These are phyloP conservation scores for Lactarius psammicola DNA, from an alignment of 768 basidiomycete genomes.

Conservation along the genomic window DNA sequence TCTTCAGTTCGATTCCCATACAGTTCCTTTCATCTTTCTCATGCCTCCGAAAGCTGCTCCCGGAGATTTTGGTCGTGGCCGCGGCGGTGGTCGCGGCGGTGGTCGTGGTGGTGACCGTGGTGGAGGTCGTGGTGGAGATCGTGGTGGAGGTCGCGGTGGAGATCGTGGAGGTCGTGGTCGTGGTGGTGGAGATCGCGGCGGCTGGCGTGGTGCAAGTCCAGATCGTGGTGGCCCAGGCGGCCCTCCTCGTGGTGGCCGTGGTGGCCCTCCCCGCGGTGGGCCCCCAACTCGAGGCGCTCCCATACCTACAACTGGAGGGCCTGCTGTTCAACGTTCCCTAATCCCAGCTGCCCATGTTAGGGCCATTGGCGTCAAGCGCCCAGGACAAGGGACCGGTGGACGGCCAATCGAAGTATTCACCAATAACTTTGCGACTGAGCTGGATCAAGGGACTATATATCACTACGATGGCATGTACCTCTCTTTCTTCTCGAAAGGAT, in stretches of 20 bases:
- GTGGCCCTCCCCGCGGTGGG: slow-evolving; percentile 32
- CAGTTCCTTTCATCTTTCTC: background rate
- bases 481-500: slow-evolving; percentile 1
- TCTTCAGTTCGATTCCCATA: background rate
- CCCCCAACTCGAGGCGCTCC: slow-evolving; percentile 36
- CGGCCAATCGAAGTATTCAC: slow-evolving; percentile 42
- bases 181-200: slow-evolving; percentile 12
- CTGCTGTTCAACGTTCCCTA: slow-evolving; percentile 23
- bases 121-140: background rate
- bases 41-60: slow-evolving; percentile 29
- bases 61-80: background rate
- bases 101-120: slow-evolving; percentile 7
- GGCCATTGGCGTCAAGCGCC: slow-evolving; percentile 67
- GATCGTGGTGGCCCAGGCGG: slow-evolving; percentile 33
- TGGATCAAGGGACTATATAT: slow-evolving; percentile 62
- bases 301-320: slow-evolving; percentile 21
- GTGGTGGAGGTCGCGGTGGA: background rate
- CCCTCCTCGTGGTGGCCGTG: slow-evolving; percentile 34
- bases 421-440: slow-evolving; percentile 64
- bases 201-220: slow-evolving; percentile 5
- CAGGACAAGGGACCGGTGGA: slow-evolving; percentile 61
- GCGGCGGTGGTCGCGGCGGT: background rate
- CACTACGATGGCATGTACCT: slow-evolving; percentile 72
- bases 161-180: slow-evolving; percentile 1
- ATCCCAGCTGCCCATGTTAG: slow-evolving; percentile 43